Evolutionary conservation across 108 stramenopile genomes (phyloP).

Genomic region (Conticribra weissflogii): DNA sequence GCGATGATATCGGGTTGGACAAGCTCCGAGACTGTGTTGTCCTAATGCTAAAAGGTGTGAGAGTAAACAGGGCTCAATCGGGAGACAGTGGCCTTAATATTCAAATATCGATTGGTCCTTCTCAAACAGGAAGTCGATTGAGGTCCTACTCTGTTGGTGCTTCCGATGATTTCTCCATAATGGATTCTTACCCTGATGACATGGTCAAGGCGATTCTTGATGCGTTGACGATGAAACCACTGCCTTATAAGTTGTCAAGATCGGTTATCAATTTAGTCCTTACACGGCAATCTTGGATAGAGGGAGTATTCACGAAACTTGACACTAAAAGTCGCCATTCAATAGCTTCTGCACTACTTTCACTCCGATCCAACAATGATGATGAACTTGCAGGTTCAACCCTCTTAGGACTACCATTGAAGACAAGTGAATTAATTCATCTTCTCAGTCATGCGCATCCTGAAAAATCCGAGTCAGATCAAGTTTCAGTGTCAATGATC

Average conservation of each 20-base stretch:
- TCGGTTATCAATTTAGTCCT: conserved; percentile 53
- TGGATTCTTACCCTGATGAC: conserved; percentile 71
- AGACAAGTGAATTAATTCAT: conserved; percentile 51
- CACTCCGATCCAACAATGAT: conserved; percentile 29
- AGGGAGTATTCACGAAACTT: conserved; percentile 64
- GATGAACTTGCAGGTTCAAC: conserved; percentile 47
- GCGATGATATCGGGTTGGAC: conserved; percentile 2
- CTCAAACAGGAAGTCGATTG: conserved; percentile 61
- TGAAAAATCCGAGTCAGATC: conserved; percentile 28
- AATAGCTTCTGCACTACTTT: conserved; percentile 48
- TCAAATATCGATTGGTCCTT: conserved; percentile 76
- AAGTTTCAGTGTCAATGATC: conserved; percentile 56
- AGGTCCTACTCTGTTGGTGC: conserved; percentile 83
- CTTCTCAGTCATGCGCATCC: conserved; percentile 41
- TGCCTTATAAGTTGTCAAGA: conserved; percentile 26
- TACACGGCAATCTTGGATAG: conserved; percentile 67
- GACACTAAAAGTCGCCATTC: conserved; percentile 28
- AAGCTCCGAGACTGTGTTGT: conserved; percentile 44
- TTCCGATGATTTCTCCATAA: conserved; percentile 36
- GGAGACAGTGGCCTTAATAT: conserved; percentile 35
- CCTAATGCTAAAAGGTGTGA: conserved; percentile 74
- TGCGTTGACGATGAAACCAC: conserved; percentile 27
- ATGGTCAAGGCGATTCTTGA: conserved; percentile 62
- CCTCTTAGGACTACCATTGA: conserved; percentile 66
- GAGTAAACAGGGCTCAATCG: conserved; percentile 43